These are phyloP conservation scores for Daldinia caldariorum DNA, from an alignment of 495 filamentous ascomycete species.

Conservation along the genomic window DNA sequence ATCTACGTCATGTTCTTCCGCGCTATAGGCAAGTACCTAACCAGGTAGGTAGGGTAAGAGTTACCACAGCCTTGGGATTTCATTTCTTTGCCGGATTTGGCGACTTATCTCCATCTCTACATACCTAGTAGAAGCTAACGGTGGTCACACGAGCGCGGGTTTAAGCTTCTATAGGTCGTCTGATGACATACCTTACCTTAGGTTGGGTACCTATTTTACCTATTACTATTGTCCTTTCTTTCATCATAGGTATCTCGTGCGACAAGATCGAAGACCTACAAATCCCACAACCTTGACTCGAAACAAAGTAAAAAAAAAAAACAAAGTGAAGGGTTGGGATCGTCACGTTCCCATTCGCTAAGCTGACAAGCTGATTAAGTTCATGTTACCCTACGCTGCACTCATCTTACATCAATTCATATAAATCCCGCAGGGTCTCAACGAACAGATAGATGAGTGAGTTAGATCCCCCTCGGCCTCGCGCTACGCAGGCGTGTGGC, in stretches of 20 bases:
- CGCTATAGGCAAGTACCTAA: neutral
- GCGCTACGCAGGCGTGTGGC: neutral
- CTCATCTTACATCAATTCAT: slow-evolving; percentile 21
- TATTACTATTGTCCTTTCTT: neutral
- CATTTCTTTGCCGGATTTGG: slow-evolving; percentile 14
- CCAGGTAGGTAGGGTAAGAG: slow-evolving; percentile 1
- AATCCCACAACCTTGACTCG: neutral
- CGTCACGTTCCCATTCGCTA: slow-evolving; percentile 14
- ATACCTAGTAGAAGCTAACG: neutral
- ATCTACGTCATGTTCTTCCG: slow-evolving; percentile 15
- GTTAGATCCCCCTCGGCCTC: slow-evolving; percentile 27
- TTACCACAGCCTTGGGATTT: slow-evolving; percentile 34
- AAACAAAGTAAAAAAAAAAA: neutral
- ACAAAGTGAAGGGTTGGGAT: slow-evolving; percentile 12
- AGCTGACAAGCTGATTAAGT: neutral
- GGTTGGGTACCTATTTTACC: too few species aligned
- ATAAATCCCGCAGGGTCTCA: slow-evolving; percentile 36
- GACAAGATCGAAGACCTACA: slow-evolving; percentile 11
- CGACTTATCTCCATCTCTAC: slow-evolving; percentile 8
- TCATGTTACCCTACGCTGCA: slow-evolving; percentile 14
- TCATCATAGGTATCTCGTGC: slow-evolving; percentile 12
- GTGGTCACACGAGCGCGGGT: neutral
- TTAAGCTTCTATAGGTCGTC: neutral
- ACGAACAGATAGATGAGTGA: slow-evolving; percentile 11
- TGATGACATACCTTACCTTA: too few species aligned